Evolutionary conservation across 108 stramenopile species (phyloP).

Genomic region (Poteriospumella lacustris): DNA sequence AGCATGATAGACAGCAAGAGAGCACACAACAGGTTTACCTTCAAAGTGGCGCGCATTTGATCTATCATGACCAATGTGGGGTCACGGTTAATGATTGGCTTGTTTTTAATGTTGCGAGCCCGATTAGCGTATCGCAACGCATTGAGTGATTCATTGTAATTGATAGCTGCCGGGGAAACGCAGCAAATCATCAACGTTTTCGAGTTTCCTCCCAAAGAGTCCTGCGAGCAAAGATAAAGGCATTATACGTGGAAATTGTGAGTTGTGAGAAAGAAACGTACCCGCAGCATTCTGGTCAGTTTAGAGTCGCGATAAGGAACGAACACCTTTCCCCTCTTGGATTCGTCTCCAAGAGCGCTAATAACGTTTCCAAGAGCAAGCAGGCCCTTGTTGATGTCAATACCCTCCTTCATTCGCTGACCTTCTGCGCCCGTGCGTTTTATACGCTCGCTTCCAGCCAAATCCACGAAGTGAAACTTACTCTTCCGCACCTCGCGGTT

Average conservation of each 20-base stretch:
- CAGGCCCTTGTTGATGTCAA: constrained; percentile 84
- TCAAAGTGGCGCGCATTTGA: not conserved
- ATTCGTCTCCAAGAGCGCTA: constrained; percentile 85
- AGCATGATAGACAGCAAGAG: too few relatives aligned
- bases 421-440: constrained; percentile 79
- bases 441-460: constrained; percentile 75
- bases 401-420: constrained; percentile 74
- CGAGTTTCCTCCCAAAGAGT: constrained; percentile 58
- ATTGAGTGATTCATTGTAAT: constrained; percentile 57
- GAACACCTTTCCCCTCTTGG: constrained; percentile 41
- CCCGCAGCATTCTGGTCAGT: constrained; percentile 55
- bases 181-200: constrained; percentile 61
- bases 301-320: constrained; percentile 61
- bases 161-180: constrained; percentile 52
- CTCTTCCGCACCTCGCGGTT: constrained; percentile 47
- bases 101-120: constrained; percentile 49
- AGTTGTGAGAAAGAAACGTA: not conserved
- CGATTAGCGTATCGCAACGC: constrained; percentile 57
- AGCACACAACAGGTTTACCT: too few relatives aligned
- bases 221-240: constrained; percentile 26
- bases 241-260: not conserved
- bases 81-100: constrained; percentile 40
- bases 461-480: constrained; percentile 57
- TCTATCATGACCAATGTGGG: constrained; percentile 23
- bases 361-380: constrained; percentile 95